A percentile compares a stretch with the other conserved stretches of the same genome.
These are phyloP conservation scores for Lactifluus pinguis DNA, from an alignment of 768 basidiomycete species.

Conservation along the genomic window DNA sequence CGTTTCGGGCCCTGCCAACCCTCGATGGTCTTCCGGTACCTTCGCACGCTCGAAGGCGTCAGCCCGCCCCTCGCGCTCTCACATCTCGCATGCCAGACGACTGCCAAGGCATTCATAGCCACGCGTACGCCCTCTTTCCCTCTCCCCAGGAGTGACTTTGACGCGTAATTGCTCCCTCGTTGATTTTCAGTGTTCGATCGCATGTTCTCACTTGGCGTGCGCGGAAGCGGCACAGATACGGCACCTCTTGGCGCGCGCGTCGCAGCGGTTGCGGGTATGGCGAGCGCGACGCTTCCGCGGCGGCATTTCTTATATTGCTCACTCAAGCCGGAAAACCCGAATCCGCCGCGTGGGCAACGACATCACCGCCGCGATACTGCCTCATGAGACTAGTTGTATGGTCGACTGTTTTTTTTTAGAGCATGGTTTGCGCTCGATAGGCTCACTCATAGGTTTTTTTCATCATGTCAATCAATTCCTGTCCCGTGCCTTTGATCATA, in stretches of 20 bases:
- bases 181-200: slow-evolving; percentile 63
- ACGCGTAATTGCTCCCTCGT: not conserved
- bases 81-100: slow-evolving; percentile 81
- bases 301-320: slow-evolving; percentile 81
- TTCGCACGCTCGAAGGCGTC: slow-evolving; percentile 83
- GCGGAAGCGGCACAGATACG: slow-evolving; percentile 62
- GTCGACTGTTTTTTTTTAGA: not conserved
- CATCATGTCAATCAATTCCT: not conserved
- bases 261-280: slow-evolving; percentile 52
- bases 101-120: slow-evolving; percentile 82
- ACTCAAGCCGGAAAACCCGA: slow-evolving; percentile 49
- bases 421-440: not conserved
- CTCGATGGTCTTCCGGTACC: slow-evolving; percentile 87
- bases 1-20: slow-evolving; percentile 86
- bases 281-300: slow-evolving; percentile 51
- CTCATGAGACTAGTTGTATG: not conserved
- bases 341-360: slow-evolving; percentile 22
- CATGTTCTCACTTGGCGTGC: slow-evolving; percentile 81
- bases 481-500: too few species aligned
- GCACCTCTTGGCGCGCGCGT: slow-evolving; percentile 55
- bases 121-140: slow-evolving; percentile 48
- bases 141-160: not conserved
- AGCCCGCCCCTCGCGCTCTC: slow-evolving; percentile 82
- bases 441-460: not conserved
- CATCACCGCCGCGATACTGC: slow-evolving; percentile 5